phyloP scores from a whole-genome alignment of 2,329 filamentous ascomycete species.

The Myriosclerotinia duriaeana region DNA sequence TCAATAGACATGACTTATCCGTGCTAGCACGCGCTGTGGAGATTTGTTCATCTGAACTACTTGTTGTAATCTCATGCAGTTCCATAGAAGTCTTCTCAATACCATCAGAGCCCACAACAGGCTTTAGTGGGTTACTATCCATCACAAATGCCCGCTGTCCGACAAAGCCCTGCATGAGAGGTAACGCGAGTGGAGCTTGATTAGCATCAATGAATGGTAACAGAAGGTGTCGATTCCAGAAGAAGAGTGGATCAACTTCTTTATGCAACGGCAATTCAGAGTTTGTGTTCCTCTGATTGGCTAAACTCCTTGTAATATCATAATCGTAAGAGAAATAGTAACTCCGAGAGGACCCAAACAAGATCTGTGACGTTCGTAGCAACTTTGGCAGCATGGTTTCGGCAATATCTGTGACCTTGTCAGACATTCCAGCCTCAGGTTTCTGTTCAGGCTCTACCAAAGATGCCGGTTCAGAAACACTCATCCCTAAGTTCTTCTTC shows the following conservation, averaged over 20 bases:
- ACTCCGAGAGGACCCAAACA: conserved; percentile 78
- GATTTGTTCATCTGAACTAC: conserved; percentile 27
- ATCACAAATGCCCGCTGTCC: conserved; percentile 81
- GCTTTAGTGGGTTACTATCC: conserved; percentile 53
- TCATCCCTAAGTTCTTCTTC: conserved; percentile 68
- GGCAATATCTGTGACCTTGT: conserved; percentile 27
- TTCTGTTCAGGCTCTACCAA: background rate
- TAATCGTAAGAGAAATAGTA: conserved; percentile 97
- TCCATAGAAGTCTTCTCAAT: conserved; percentile 45
- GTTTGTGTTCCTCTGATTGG: conserved; percentile 44
- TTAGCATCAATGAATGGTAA: conserved; percentile 72
- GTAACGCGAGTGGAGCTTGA: conserved; percentile 69
- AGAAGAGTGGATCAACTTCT: conserved; percentile 74
- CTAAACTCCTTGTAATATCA: conserved; percentile 74
- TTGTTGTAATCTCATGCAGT: conserved; percentile 44
- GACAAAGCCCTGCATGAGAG: conserved; percentile 91
- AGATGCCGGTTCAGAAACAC: conserved; percentile 33
- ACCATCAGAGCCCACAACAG: conserved; percentile 52
- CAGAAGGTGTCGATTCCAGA: conserved; percentile 84
- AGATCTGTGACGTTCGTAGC: conserved; percentile 76
- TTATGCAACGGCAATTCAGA: conserved; percentile 64
- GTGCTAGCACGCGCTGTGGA: conserved; percentile 26
- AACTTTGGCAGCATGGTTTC: conserved; percentile 72
- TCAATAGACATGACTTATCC: conserved; percentile 57
- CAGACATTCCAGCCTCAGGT: background rate